Percentiles rank a stretch among this genome's conserved stretches.
These are phyloP conservation scores for Arabidopsis suecica DNA, from an alignment of 345 rosid species.

Conservation along the genomic window DNA sequence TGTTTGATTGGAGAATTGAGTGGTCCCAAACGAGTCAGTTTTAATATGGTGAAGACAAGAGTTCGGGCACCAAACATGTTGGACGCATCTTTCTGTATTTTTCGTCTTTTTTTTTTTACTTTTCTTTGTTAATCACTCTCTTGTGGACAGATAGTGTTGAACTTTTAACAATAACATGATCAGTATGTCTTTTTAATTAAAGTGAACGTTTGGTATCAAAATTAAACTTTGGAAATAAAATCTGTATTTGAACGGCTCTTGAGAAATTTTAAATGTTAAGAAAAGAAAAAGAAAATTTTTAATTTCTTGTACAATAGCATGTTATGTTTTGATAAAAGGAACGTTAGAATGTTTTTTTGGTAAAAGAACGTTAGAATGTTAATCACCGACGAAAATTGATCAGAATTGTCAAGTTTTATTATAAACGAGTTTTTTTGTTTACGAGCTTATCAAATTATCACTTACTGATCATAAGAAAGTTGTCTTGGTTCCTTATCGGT, in stretches of 20 bases:
- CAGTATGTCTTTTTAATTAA: background rate
- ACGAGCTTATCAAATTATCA: background rate
- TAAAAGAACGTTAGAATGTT: no score
- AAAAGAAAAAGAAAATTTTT: no score
- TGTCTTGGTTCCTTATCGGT: conserved; percentile 2
- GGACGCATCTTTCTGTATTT: conserved; percentile 9
- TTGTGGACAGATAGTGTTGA: background rate
- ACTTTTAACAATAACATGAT: background rate
- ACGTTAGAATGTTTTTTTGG: background rate
- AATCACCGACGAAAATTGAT: no score
- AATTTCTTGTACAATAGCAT: background rate
- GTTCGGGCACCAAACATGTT: conserved; percentile 18
- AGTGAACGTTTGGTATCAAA: background rate
- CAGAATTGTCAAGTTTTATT: background rate
- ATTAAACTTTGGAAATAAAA: background rate
- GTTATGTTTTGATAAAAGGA: background rate
- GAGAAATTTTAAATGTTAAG: background rate
- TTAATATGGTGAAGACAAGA: conserved; percentile 15
- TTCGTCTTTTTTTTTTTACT: background rate
- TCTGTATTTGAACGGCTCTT: background rate
- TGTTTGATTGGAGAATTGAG: conserved; percentile 19
- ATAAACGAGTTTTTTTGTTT: background rate
- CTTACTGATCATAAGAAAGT: no score
- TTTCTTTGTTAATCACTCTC: background rate
- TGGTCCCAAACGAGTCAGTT: background rate